These are phyloP conservation scores for Talaromyces albobiverticillius DNA, from an alignment of 2,329 filamentous ascomycete species.

Conservation along the genomic window DNA sequence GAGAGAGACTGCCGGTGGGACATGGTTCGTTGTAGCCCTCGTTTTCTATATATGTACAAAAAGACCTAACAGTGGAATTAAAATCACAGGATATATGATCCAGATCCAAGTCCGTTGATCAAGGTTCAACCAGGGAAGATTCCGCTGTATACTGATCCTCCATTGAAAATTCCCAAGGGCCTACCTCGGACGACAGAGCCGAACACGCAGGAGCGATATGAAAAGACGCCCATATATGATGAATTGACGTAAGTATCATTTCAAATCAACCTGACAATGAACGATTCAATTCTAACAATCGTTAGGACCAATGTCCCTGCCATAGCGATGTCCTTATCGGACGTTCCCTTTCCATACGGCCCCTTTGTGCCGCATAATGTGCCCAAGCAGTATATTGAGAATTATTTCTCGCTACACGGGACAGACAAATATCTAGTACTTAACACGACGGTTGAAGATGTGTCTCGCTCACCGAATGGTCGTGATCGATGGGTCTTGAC, in stretches of 20 bases:
- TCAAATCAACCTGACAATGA: neutral
- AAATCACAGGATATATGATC: conserved; percentile 35
- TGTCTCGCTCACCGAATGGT: conserved; percentile 53
- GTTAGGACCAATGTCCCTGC: conserved; percentile 36
- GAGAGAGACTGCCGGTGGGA: conserved; percentile 32
- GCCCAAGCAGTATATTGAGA: conserved; percentile 55
- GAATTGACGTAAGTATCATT: conserved; percentile 27
- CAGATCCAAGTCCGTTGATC: conserved; percentile 26
- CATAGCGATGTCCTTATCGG: conserved; percentile 48
- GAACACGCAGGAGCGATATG: conserved; percentile 27
- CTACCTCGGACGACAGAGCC: conserved; percentile 26
- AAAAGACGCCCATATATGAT: conserved; percentile 34
- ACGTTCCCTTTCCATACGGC: conserved; percentile 53
- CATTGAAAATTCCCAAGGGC: conserved; percentile 23
- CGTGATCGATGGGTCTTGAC: conserved; percentile 49
- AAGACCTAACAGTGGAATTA: too few species aligned
- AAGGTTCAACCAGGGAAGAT: conserved; percentile 27
- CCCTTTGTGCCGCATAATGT: conserved; percentile 57
- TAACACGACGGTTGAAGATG: conserved; percentile 57
- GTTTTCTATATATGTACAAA: neutral
- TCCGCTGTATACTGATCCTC: conserved; percentile 31
- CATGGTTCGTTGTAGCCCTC: conserved; percentile 23
- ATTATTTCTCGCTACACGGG: conserved; percentile 53
- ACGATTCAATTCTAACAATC: neutral
- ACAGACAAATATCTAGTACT: conserved; percentile 45